phyloP scores from a whole-genome alignment of 2,329 filamentous ascomycete species.

The Alternaria arborescens region DNA sequence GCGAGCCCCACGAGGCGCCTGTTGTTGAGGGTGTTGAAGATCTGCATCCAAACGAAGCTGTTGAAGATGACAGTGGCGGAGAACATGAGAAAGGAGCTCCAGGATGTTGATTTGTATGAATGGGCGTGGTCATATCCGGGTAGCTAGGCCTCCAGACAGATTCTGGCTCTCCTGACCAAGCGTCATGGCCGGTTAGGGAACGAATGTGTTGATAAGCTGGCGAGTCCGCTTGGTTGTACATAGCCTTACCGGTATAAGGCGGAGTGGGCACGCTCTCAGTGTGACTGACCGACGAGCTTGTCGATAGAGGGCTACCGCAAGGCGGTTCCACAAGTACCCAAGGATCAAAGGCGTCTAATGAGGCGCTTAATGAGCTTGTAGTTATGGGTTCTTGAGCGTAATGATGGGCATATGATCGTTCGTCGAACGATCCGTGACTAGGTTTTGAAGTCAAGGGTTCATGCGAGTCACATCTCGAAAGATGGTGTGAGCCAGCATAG shows the following conservation, averaged over 20 bases:
- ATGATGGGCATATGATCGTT: slow-evolving; percentile 6
- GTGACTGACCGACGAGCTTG: slow-evolving; percentile 19
- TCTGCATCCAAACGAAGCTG: slow-evolving; percentile 76
- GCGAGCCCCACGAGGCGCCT: slow-evolving; percentile 56
- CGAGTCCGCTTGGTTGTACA: slow-evolving; percentile 3
- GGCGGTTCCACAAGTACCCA: slow-evolving; percentile 22
- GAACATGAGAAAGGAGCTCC: no score
- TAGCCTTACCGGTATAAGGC: slow-evolving; percentile 4
- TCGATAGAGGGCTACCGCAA: slow-evolving; percentile 24
- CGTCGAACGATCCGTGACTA: slow-evolving; percentile 17
- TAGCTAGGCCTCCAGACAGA: slow-evolving; percentile 9
- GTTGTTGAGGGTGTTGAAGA: slow-evolving; percentile 75
- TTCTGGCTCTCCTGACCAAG: slow-evolving; percentile 3
- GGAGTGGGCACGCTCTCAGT: slow-evolving; percentile 25
- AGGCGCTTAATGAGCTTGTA: slow-evolving; percentile 10
- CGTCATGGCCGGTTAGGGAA: background rate
- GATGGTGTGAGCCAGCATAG: slow-evolving; percentile 3
- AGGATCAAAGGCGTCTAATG: slow-evolving; percentile 17
- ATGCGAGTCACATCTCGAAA: slow-evolving; percentile 6
- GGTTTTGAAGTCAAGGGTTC: slow-evolving; percentile 6
- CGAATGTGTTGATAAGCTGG: slow-evolving; percentile 1
- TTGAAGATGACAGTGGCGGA: slow-evolving; percentile 69
- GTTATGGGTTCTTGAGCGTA: slow-evolving; percentile 5
- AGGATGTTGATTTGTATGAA: no score
- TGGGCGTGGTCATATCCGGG: background rate